These are phyloP conservation scores for Endocalyx cinctus DNA, from an alignment of 2,329 filamentous ascomycete genomes.

Conservation along the genomic window DNA sequence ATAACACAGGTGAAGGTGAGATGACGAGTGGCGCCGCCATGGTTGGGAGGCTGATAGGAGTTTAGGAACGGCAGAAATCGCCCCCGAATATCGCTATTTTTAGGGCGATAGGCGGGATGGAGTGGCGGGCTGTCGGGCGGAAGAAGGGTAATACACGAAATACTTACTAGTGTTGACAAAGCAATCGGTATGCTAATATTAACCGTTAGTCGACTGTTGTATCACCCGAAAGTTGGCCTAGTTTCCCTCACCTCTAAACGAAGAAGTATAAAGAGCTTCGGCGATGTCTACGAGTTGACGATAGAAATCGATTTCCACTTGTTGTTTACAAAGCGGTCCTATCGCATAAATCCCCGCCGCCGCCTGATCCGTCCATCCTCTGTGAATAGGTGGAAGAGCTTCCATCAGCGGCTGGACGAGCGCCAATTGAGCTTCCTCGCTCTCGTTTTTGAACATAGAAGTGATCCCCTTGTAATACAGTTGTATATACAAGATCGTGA, in stretches of 20 bases:
- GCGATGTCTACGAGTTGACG: constrained; percentile 41
- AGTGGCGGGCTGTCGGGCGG: not conserved
- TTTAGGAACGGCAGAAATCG: not conserved
- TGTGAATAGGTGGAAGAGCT: constrained; percentile 39
- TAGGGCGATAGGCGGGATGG: not conserved
- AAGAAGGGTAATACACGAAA: not conserved
- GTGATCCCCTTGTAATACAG: constrained; percentile 46
- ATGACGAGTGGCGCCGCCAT: not conserved
- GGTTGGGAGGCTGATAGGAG: not conserved
- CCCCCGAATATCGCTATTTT: too few species aligned
- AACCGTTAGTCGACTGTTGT: not conserved
- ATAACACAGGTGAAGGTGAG: not conserved
- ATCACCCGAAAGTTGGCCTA: not conserved
- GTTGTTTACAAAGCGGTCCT: constrained; percentile 36
- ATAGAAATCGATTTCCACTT: constrained; percentile 43
- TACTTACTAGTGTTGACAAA: constrained; percentile 39
- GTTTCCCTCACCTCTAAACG: constrained; percentile 45
- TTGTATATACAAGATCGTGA: constrained; percentile 50
- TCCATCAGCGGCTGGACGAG: constrained; percentile 42
- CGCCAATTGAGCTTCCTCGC: constrained; percentile 35
- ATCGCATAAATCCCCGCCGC: constrained; percentile 37
- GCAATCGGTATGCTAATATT: constrained; percentile 43
- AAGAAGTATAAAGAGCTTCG: constrained; percentile 47
- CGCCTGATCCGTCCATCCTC: constrained; percentile 43
- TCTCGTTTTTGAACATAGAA: constrained; percentile 45